phyloP scores from a whole-genome alignment of 2,329 filamentous ascomycete genomes.

The Colletotrichum liaoningense region DNA sequence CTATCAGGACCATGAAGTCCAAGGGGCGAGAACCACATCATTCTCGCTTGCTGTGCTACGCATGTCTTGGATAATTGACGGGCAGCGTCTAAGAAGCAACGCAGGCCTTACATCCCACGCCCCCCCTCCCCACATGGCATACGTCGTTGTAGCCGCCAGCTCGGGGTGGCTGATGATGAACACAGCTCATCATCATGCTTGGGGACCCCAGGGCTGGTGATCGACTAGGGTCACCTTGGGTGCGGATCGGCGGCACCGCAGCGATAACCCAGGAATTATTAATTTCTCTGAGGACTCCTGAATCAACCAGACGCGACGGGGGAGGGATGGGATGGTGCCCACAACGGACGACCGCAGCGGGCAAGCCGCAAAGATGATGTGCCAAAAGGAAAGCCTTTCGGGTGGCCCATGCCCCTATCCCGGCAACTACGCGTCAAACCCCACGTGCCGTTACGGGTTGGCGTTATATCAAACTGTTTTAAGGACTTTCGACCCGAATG shows the following conservation, averaged over 20 bases:
- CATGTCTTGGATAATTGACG: slow-evolving; percentile 17
- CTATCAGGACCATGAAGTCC: slow-evolving; percentile 12
- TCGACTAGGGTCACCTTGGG: slow-evolving; percentile 7
- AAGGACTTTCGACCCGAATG: slow-evolving; percentile 12
- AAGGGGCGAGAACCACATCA: slow-evolving; percentile 17
- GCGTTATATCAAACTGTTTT: slow-evolving; percentile 19
- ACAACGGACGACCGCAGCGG: background rate
- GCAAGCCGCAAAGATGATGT: background rate
- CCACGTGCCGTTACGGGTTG: slow-evolving; percentile 27
- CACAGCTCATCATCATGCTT: background rate
- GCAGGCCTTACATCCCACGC: background rate
- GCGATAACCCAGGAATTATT: slow-evolving; percentile 15
- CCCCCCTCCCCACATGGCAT: slow-evolving; percentile 9
- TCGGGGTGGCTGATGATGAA: slow-evolving; percentile 21
- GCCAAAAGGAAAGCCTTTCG: background rate
- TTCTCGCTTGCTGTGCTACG: slow-evolving; percentile 22
- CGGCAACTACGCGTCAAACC: slow-evolving; percentile 19
- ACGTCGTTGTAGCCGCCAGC: slow-evolving; percentile 12
- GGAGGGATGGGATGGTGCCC: background rate
- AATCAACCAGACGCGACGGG: slow-evolving; percentile 13
- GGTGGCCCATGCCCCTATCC: background rate
- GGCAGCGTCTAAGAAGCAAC: slow-evolving; percentile 8
- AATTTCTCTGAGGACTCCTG: slow-evolving; percentile 30
- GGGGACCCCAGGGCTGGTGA: slow-evolving; percentile 5
- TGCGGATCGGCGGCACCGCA: slow-evolving; percentile 16